Evolutionary conservation across 2,329 filamentous ascomycete species (phyloP).

Genomic region (Fusarium sp.): DNA sequence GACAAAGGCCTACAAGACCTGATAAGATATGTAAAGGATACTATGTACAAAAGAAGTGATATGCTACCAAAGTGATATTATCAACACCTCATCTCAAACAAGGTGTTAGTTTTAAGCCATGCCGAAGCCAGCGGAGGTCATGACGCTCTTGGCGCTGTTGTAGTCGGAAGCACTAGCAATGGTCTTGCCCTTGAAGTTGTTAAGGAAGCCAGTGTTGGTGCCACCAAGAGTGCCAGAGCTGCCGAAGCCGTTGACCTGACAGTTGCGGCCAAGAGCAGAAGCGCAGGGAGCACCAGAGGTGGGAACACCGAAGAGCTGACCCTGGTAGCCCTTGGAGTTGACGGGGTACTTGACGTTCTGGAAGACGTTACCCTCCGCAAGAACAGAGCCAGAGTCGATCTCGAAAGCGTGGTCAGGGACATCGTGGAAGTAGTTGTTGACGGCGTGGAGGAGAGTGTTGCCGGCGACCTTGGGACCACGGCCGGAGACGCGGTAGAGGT

Average conservation of each 20-base stretch:
- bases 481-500: constrained; percentile 69
- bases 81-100: neutral
- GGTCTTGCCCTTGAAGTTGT: constrained; percentile 65
- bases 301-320: constrained; percentile 52
- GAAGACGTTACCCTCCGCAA: constrained; percentile 70
- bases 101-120: constrained; percentile 52
- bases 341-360: constrained; percentile 62
- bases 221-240: constrained; percentile 55
- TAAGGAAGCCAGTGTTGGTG: constrained; percentile 62
- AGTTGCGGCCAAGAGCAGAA: constrained; percentile 61
- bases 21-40: constrained; percentile 10
- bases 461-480: constrained; percentile 69
- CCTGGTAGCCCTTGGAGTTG: constrained; percentile 49
- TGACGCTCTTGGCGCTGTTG: constrained; percentile 53
- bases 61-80: constrained; percentile 6
- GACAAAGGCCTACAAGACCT: constrained; percentile 23
- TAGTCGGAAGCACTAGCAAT: constrained; percentile 59
- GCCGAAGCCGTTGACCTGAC: constrained; percentile 63
- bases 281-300: constrained; percentile 55
- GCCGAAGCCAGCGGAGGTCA: constrained; percentile 60
- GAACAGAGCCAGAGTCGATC: constrained; percentile 57
- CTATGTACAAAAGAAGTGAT: constrained; percentile 37
- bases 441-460: constrained; percentile 68
- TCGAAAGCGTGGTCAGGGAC: constrained; percentile 70
- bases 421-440: constrained; percentile 72